Percentiles rank a stretch among this genome's conserved stretches.
Conservation (phyloP, 805 yeast genomes). For the Cyberlindnera nakhonratchasimensis region DNA sequence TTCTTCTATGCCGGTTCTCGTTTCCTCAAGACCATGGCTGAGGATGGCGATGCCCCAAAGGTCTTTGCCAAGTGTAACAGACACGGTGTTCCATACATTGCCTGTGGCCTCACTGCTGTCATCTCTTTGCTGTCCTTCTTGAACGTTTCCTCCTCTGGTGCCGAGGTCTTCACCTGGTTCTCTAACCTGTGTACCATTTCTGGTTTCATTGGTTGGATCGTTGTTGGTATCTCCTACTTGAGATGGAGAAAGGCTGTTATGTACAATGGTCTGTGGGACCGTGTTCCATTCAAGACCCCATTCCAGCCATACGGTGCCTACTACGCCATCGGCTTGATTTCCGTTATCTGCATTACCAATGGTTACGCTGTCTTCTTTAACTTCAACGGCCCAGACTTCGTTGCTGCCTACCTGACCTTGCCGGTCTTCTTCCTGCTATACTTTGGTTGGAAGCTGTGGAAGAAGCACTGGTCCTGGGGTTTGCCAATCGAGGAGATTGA, state of each 20-base stretch:
- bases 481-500: slow-evolving; percentile 58
- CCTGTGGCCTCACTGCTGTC: slow-evolving; percentile 30
- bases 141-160: slow-evolving; percentile 56
- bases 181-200: slow-evolving; percentile 75
- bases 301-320: slow-evolving; percentile 59
- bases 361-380: slow-evolving; percentile 65
- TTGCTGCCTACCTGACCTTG: slow-evolving; percentile 70
- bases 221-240: slow-evolving; percentile 63
- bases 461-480: slow-evolving; percentile 42
- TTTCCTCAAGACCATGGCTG: slow-evolving; percentile 66
- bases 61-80: slow-evolving; percentile 60
- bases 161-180: slow-evolving; percentile 62
- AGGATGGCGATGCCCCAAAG: slow-evolving; percentile 74
- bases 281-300: slow-evolving; percentile 55
- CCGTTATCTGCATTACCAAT: slow-evolving; percentile 60
- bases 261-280: slow-evolving; percentile 48
- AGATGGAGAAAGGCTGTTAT: slow-evolving; percentile 64
- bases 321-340: slow-evolving; percentile 46
- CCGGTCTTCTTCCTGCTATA: slow-evolving; percentile 53
- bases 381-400: slow-evolving; percentile 43
- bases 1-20: slow-evolving; percentile 77
- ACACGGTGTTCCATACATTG: slow-evolving; percentile 73
- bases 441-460: slow-evolving; percentile 53
- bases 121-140: slow-evolving; percentile 66
- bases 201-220: slow-evolving; percentile 74